Percentiles rank a stretch among this genome's conserved stretches.
These are phyloP conservation scores for Bruguiera hainesii DNA, from an alignment of 441 rosid genomes.

Conservation along the genomic window DNA sequence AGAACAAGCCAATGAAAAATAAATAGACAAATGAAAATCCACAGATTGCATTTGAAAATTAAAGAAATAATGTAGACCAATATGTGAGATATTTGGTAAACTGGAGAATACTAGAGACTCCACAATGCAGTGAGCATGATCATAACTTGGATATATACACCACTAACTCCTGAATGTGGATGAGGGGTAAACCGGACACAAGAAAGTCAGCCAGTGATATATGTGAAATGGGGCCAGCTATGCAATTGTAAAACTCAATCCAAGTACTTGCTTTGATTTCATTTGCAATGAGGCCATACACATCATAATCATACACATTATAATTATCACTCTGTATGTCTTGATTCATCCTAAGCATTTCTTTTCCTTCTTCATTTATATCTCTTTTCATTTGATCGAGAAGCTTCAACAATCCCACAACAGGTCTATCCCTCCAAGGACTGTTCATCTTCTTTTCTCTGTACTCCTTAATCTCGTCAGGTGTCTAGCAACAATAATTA, in stretches of 20 bases:
- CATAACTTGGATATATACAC: slow-evolving; percentile 97
- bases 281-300: slow-evolving; percentile 94
- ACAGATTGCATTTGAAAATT: background rate
- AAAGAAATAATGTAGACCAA: slow-evolving; percentile 41
- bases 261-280: slow-evolving; percentile 77
- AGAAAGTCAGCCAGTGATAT: slow-evolving; percentile 18
- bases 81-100: slow-evolving; percentile 66
- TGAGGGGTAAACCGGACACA: slow-evolving; percentile 71
- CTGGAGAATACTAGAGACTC: slow-evolving; percentile 55
- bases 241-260: slow-evolving; percentile 15
- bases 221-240: slow-evolving; percentile 4
- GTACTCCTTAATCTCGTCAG: slow-evolving; percentile 79
- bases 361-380: slow-evolving; percentile 83
- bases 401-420: slow-evolving; percentile 72
- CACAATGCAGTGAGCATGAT: slow-evolving; percentile 91
- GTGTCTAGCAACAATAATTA: slow-evolving; percentile 41
- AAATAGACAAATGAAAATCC: too few relatives aligned
- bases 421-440: slow-evolving; percentile 91
- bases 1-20: too few relatives aligned
- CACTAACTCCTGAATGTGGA: slow-evolving; percentile 96
- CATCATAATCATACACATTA: slow-evolving; percentile 86
- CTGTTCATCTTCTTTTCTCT: slow-evolving; percentile 91
- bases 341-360: slow-evolving; percentile 93
- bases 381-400: slow-evolving; percentile 89
- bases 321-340: slow-evolving; percentile 94